Conservation (phyloP, 2,329 filamentous ascomycete genomes). For the Epichloe bromicola region DNA sequence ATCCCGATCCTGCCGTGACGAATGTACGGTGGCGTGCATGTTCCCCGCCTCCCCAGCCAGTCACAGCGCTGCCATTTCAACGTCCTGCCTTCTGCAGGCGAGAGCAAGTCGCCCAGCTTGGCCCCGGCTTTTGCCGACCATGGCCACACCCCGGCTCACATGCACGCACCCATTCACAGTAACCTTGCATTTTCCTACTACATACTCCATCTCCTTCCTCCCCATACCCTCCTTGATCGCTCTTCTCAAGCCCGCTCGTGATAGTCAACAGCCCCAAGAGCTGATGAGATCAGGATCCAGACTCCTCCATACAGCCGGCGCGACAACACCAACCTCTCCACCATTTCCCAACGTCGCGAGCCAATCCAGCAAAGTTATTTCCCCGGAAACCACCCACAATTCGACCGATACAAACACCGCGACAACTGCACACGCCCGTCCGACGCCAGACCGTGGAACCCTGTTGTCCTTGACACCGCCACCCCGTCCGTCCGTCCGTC, state of each 20-base stretch:
- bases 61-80: conserved; percentile 1
- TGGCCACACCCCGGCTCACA: background rate
- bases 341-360: background rate
- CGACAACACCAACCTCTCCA: background rate
- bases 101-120: background rate
- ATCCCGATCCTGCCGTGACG: conserved; percentile 1
- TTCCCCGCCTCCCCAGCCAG: background rate
- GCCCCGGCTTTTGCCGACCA: conserved; percentile 15
- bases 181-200: too few relatives aligned
- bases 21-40: too few relatives aligned
- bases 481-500: background rate
- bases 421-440: background rate
- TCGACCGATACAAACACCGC: background rate
- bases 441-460: background rate
- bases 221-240: too few relatives aligned
- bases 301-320: background rate
- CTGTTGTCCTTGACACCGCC: background rate
- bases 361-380: too few relatives aligned
- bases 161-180: too few relatives aligned
- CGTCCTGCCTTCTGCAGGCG: background rate
- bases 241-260: too few relatives aligned
- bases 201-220: too few relatives aligned
- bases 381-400: too few relatives aligned
- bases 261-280: background rate
- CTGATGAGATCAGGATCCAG: background rate